Conservation (phyloP, 768 basidiomycete species). For the Podaxis rugospora region DNA sequence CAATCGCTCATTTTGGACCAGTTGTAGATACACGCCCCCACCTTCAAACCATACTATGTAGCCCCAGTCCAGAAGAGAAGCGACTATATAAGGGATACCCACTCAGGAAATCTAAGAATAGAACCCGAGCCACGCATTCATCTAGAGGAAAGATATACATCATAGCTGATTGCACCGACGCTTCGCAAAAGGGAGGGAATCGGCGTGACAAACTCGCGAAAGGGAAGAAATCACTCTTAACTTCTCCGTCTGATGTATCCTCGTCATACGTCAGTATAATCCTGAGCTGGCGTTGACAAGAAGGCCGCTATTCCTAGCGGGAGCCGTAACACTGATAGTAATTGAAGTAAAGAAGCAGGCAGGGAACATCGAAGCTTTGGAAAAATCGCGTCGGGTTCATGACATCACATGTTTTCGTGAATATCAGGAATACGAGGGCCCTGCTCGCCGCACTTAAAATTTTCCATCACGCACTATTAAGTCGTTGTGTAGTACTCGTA, state of each 20-base stretch:
- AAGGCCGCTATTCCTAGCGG: neutral
- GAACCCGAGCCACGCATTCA: neutral
- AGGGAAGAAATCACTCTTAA: neutral
- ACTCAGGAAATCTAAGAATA: slow-evolving; percentile 1
- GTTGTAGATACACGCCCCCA: neutral
- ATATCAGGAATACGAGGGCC: neutral
- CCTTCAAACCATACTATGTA: neutral
- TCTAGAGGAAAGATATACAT: neutral
- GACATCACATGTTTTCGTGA: slow-evolving; percentile 4
- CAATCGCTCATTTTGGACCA: neutral
- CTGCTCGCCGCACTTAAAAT: neutral
- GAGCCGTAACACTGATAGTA: neutral
- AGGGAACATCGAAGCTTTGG: neutral
- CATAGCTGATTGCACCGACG: neutral
- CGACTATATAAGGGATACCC: neutral
- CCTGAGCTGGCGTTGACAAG: neutral
- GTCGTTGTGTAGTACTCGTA: neutral
- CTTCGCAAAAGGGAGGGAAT: neutral
- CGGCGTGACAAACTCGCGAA: neutral
- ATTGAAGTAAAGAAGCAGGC: neutral
- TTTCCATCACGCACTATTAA: neutral
- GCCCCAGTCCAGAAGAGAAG: neutral
- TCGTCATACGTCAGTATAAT: neutral
- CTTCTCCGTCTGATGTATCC: neutral
- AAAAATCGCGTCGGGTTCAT: neutral